Evolutionary conservation across 208 protist genomes (phyloP), one percentile per base, ranked within the genome.

Genomic region (Wallacemonas sp.): DNA sequence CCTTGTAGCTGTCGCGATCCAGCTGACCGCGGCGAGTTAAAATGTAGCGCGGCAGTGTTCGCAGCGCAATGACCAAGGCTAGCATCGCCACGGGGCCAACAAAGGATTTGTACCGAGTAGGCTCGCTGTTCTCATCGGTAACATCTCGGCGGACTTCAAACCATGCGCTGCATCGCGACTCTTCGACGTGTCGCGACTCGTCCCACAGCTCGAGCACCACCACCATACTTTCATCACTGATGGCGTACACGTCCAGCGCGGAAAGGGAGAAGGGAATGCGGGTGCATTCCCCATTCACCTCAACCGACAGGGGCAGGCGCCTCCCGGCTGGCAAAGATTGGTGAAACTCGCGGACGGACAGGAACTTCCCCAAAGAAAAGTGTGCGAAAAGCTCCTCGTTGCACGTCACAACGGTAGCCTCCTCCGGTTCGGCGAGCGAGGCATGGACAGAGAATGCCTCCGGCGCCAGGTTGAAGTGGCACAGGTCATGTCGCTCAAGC

Each of bases 1-100:
- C 42, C 22, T 49, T 74, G 29, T 57, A 79, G 26, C 70, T 76
- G 23, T 61, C 65, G 7, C 31, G 26, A 41, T 72, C 72, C 22
- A 79, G 59, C 32, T 78, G 68, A 0, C 74, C 68, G 3, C 33
- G 72, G n/a, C 67, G 70, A 3, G 61, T 72, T 18, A 87, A 61
- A 38, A 79, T 54, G 45, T 80, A 79, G 5, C 78, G 66, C 23
- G 73, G 81, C 31, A 84, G 31, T 16, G 77, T 52, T 3, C 76
- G 74, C 28, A 79, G 31, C 4, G 67, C 65, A 16, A 86, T 61
- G 26, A 84, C 72, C 0, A 86, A 11, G 1, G 79, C 20, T 14
- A 91, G 66, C 69, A 87, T 62, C 44, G 61, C 12, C 23, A 79
- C n/a, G 1, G 73, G 57, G 1, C 29, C 50, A 20, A 68, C 57